Evolutionary conservation across 2,329 filamentous ascomycete species (phyloP).

Genomic region (Emergomyces africanus): DNA sequence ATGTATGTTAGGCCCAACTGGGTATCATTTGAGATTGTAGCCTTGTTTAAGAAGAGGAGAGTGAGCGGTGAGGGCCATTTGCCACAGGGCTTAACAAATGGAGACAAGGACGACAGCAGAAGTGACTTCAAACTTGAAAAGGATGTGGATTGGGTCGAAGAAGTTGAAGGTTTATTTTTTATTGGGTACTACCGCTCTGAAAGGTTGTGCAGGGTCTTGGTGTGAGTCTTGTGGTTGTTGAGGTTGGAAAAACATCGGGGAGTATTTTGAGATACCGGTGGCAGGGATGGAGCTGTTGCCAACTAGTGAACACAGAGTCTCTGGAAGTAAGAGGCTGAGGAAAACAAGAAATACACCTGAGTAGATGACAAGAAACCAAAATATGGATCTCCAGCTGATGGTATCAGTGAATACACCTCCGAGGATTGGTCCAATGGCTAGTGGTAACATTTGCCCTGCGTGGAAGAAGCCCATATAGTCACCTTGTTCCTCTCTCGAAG

Average conservation of each 20-base stretch:
- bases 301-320: constrained; percentile 27
- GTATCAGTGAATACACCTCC: constrained; percentile 26
- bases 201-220: constrained; percentile 2
- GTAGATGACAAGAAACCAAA: constrained; percentile 33
- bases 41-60: constrained; percentile 34
- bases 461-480: constrained; percentile 31
- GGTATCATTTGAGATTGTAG: constrained; percentile 33
- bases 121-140: constrained; percentile 32
- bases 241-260: constrained; percentile 12
- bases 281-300: constrained; percentile 18
- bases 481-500: constrained; percentile 28
- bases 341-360: constrained; percentile 21
- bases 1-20: constrained; percentile 42
- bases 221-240: not conserved
- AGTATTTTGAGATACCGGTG: constrained; percentile 8
- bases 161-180: not conserved
- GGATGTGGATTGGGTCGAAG: constrained; percentile 35
- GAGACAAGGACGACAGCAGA: constrained; percentile 37
- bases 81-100: constrained; percentile 42
- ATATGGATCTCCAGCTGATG: constrained; percentile 31
- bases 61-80: constrained; percentile 44
- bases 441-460: constrained; percentile 23
- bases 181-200: constrained; percentile 5
- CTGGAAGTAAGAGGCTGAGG: constrained; percentile 25
- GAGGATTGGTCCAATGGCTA: constrained; percentile 31